Evolutionary conservation across 306 rosid species (phyloP).

Genomic region (Quercus parvula): DNA sequence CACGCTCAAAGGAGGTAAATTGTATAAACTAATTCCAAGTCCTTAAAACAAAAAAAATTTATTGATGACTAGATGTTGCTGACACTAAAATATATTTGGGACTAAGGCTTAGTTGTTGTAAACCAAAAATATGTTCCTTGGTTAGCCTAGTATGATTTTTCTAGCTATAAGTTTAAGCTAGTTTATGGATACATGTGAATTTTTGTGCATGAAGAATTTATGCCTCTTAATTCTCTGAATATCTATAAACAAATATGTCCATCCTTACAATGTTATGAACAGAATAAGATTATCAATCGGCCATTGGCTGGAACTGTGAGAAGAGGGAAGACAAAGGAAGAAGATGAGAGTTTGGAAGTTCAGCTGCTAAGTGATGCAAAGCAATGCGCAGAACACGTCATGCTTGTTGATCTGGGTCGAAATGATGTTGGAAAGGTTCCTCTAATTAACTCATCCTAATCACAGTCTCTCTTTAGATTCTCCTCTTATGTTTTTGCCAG

Average conservation of each 20-base stretch:
- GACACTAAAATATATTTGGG: too few species aligned
- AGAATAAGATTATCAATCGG: constrained; percentile 72
- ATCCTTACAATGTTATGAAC: constrained; percentile 24
- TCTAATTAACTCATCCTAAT: not conserved
- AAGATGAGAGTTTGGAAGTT: constrained; percentile 51
- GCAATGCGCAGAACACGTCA: constrained; percentile 82
- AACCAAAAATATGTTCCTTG: not conserved
- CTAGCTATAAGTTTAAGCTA: not conserved
- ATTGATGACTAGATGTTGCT: too few species aligned
- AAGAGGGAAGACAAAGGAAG: constrained; percentile 57
- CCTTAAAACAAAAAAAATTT: constrained; percentile 4
- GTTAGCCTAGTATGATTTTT: not conserved
- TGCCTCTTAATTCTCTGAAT: not conserved
- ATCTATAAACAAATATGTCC: constrained; percentile 1
- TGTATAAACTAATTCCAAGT: not conserved
- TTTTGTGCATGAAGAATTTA: not conserved
- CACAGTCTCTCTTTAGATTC: not conserved
- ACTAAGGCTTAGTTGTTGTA: too few species aligned
- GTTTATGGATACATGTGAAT: not conserved
- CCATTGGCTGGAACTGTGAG: constrained; percentile 83
- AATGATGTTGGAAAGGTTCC: constrained; percentile 91
- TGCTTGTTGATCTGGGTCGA: constrained; percentile 91
- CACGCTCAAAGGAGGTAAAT: constrained; percentile 50
- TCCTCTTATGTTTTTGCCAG: not conserved
- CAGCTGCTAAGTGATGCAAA: constrained; percentile 60